phyloP scores from a whole-genome alignment of 257 asterid genomes.

The Misopates orontium region DNA sequence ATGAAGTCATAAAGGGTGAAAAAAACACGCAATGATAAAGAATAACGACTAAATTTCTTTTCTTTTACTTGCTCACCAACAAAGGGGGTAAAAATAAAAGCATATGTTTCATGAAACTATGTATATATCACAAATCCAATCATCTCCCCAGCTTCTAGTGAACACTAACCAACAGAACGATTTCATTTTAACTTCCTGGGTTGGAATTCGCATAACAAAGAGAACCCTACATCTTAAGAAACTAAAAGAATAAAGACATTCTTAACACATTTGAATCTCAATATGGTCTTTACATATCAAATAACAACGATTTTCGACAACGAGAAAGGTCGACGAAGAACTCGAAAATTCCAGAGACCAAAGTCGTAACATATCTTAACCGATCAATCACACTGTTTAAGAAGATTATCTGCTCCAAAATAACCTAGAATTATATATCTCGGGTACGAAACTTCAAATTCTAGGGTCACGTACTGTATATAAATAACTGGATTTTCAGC shows the following conservation, averaged over 20 bases:
- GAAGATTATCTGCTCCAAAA: not conserved
- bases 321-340: not conserved
- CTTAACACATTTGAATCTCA: not conserved
- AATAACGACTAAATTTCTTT: not conserved
- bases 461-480: not conserved
- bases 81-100: not conserved
- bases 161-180: not conserved
- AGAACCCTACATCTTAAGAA: not conserved
- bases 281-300: not conserved
- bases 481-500: no score
- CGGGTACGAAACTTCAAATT: not conserved
- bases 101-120: not conserved
- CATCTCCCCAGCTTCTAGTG: not conserved
- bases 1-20: conserved; percentile 3
- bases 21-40: not conserved
- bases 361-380: not conserved
- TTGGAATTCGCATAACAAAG: not conserved
- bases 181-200: not conserved
- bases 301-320: not conserved
- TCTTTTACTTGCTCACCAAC: not conserved
- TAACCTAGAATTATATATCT: not conserved
- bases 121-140: not conserved
- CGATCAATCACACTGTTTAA: not conserved
- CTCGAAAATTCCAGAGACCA: not conserved
- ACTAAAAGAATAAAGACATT: not conserved